phyloP scores from a whole-genome alignment of 23 red algal species.

The Agarophyton chilense region DNA sequence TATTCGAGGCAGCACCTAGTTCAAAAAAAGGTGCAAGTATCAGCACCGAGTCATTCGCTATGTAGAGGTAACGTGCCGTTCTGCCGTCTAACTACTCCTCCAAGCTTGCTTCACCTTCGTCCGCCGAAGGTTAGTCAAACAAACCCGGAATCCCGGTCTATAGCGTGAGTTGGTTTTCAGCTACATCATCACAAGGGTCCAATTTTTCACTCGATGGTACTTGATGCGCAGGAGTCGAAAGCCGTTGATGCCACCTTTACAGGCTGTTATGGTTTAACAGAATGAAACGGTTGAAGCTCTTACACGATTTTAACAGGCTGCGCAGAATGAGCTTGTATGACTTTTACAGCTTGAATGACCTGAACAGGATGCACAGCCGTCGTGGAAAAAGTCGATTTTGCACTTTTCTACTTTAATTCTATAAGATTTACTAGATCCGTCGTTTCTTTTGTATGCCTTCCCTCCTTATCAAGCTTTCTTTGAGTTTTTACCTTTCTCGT shows the following conservation, averaged over 20 bases:
- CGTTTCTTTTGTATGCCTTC: conserved; percentile 17
- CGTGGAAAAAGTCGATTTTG: neutral
- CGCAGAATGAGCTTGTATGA: conserved; percentile 10
- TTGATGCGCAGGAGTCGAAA: neutral
- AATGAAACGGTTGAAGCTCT: neutral
- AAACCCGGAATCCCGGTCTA: no score
- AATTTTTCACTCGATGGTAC: neutral
- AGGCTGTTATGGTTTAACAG: neutral
- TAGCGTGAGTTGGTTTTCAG: no score
- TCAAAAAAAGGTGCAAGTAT: no score
- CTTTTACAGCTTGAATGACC: conserved; percentile 29
- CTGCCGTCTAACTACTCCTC: no score
- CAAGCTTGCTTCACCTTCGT: no score
- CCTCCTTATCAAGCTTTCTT: conserved; percentile 36
- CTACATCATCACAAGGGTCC: no score
- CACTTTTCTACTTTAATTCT: conserved; percentile 10
- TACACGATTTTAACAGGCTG: neutral
- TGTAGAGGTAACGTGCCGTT: no score
- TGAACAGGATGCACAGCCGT: conserved; percentile 13
- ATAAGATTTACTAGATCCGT: neutral
- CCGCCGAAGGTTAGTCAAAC: no score
- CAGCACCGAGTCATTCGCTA: no score
- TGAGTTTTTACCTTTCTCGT: conserved; percentile 26
- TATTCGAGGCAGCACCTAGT: no score
- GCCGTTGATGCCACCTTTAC: conserved; percentile 15